Percentiles rank a stretch among this genome's conserved stretches.
Conservation (phyloP, 1,284 basidiomycete genomes). For the Phellinidium pouzarii region DNA sequence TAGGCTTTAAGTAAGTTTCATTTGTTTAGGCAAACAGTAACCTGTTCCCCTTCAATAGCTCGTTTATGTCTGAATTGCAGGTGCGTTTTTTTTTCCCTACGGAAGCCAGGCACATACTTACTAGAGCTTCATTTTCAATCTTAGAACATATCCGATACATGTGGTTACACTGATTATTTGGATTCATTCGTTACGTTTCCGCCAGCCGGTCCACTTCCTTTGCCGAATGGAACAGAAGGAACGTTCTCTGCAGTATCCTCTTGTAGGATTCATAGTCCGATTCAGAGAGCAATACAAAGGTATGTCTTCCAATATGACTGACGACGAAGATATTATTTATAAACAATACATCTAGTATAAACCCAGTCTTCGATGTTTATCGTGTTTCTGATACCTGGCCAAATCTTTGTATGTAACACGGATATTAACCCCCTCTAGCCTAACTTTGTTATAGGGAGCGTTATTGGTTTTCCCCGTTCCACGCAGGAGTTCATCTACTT, state of each 20-base stretch:
- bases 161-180: slow-evolving; percentile 36
- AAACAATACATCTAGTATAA: slow-evolving; percentile 31
- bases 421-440: not conserved
- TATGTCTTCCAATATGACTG: slow-evolving; percentile 25
- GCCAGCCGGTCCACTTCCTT: slow-evolving; percentile 40
- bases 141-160: slow-evolving; percentile 31
- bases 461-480: slow-evolving; percentile 47
- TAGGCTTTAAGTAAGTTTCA: not conserved
- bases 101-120: too few relatives aligned
- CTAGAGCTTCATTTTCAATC: too few relatives aligned
- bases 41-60: slow-evolving; percentile 39
- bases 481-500: slow-evolving; percentile 44
- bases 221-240: slow-evolving; percentile 33
- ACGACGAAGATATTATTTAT: not conserved
- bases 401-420: slow-evolving; percentile 25
- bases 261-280: slow-evolving; percentile 40
- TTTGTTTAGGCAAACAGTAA: slow-evolving; percentile 39
- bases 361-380: slow-evolving; percentile 48
- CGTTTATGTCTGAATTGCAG: slow-evolving; percentile 30
- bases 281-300: slow-evolving; percentile 31
- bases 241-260: slow-evolving; percentile 28
- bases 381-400: slow-evolving; percentile 33
- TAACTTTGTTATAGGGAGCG: slow-evolving; percentile 37
- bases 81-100: too few relatives aligned
- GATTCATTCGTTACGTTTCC: slow-evolving; percentile 36